Evolutionary conservation across 1,139 yeast species (phyloP), one percentile per base, ranked within the genome.

Genomic region (Saccharomyces pastorianus): DNA sequence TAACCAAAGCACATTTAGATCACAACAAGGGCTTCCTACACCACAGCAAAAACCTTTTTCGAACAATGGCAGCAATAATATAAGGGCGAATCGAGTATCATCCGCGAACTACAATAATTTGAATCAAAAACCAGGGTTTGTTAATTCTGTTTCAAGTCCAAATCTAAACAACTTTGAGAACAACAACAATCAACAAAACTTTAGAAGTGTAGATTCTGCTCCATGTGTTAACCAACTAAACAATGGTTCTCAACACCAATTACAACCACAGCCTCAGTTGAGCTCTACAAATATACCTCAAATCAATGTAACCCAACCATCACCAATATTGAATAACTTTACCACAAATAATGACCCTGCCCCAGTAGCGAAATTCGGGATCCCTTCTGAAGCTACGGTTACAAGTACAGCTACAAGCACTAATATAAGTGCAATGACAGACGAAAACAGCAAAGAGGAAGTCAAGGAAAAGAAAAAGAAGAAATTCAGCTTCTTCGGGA

Each of bases 401-500:
- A 23, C 54, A 29, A 50, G 32, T 28, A 14, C 49, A 8, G 41
- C 50, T 26, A 25, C 50, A n/a, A 41, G 42, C n/a, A 49, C 49
- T 27, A 50, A 51, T 6, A 56, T 52, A 14, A 50, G 50, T 29
- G 53, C 20, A 26, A 48, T 49, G 14, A 34, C 31, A 42, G 56
- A 49, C n/a, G 54, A 34, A 13, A 51, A 53, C 17, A 51, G 41
- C 25, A 17, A 42, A 34, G 50, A 34, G 13, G 46, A 46, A 14
- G 53, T 51, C 14, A 51, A 56, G 48, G 56, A 57, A 41, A 60
- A 59, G 55, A 61, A 61, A 52, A 60, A 61, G 54, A 62, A 61
- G 59, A 63, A 61, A 49, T 64, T 65, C 50, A 65, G 67, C 13
- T 53, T 65, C 14, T 64, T 66, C 49, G 61, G 63, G 28, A 63